Conservation (phyloP, 768 basidiomycete genomes). For the Mycena floridula region DNA sequence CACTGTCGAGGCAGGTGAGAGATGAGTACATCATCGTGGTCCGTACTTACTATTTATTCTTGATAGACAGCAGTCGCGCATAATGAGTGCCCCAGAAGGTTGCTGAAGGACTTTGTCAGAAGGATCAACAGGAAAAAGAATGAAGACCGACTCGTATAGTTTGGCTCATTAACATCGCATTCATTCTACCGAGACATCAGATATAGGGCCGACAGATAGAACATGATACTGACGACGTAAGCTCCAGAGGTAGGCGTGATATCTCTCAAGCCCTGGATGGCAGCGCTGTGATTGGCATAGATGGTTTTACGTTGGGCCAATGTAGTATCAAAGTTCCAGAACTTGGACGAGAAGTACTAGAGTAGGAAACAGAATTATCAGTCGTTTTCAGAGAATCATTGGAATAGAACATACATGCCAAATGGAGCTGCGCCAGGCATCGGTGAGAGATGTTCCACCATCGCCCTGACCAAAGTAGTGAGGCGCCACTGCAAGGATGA, state of each 20-base stretch:
- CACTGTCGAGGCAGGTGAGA: constrained; percentile 13
- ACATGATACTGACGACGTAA: constrained; percentile 20
- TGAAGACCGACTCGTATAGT: too few relatives aligned
- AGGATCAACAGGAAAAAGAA: too few relatives aligned
- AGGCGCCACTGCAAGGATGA: not conserved
- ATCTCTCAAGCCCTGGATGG: constrained; percentile 1
- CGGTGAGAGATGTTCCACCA: constrained; percentile 4
- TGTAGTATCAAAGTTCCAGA: constrained; percentile 7
- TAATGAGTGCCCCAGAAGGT: constrained; percentile 28
- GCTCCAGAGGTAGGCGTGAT: constrained; percentile 14
- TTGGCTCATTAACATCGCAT: constrained; percentile 23
- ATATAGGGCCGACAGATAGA: not conserved
- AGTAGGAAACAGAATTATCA: not conserved
- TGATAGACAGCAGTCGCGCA: constrained; percentile 16
- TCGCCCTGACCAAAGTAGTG: not conserved
- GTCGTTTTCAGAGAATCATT: not conserved
- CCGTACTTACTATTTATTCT: constrained; percentile 26
- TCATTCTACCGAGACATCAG: constrained; percentile 23
- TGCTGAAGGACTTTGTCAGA: too few relatives aligned
- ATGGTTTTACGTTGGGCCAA: constrained; percentile 7
- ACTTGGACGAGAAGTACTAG: not conserved
- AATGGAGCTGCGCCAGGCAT: constrained; percentile 6
- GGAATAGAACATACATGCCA: constrained; percentile 4
- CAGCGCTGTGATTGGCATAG: constrained; percentile 2
- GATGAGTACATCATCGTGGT: too few relatives aligned